Percentiles rank a stretch among this genome's conserved stretches.
phyloP scores from a whole-genome alignment of 2,329 filamentous ascomycete genomes.

The Byssochlamys sp. region DNA sequence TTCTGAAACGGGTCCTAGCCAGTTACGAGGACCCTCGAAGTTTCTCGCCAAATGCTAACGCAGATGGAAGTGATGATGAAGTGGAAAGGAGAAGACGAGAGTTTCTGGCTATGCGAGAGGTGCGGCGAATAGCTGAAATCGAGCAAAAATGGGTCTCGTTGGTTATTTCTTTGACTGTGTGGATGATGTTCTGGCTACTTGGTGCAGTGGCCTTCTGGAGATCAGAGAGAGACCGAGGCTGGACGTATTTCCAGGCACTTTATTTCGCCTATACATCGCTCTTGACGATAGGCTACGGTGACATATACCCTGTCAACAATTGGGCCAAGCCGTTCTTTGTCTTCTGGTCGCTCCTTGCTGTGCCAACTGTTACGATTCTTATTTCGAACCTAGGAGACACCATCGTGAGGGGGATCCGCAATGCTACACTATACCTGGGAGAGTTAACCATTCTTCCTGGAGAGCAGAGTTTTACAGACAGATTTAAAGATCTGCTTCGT shows the following conservation, averaged over 20 bases:
- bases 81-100: constrained; percentile 22
- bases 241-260: constrained; percentile 30
- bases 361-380: constrained; percentile 32
- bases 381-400: constrained; percentile 32
- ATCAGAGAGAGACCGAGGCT: constrained; percentile 20
- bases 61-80: constrained; percentile 10
- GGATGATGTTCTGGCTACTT: constrained; percentile 36
- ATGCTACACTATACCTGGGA: constrained; percentile 47
- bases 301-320: constrained; percentile 23
- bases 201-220: constrained; percentile 29
- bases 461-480: constrained; percentile 30
- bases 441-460: constrained; percentile 46
- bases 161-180: constrained; percentile 26
- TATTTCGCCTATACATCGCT: constrained; percentile 32
- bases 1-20: constrained; percentile 18
- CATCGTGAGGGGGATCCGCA: constrained; percentile 43
- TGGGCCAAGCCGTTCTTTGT: constrained; percentile 32
- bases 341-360: constrained; percentile 31
- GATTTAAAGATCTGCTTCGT: constrained; percentile 16
- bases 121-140: constrained; percentile 32
- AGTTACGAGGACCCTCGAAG: constrained; percentile 5
- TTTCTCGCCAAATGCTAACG: constrained; percentile 3
- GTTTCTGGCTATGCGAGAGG: constrained; percentile 39
- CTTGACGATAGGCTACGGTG: constrained; percentile 33
- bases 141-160: constrained; percentile 36